These are phyloP conservation scores for Gomphus sp. DNA, from an alignment of 1,284 basidiomycete species.

Conservation along the genomic window DNA sequence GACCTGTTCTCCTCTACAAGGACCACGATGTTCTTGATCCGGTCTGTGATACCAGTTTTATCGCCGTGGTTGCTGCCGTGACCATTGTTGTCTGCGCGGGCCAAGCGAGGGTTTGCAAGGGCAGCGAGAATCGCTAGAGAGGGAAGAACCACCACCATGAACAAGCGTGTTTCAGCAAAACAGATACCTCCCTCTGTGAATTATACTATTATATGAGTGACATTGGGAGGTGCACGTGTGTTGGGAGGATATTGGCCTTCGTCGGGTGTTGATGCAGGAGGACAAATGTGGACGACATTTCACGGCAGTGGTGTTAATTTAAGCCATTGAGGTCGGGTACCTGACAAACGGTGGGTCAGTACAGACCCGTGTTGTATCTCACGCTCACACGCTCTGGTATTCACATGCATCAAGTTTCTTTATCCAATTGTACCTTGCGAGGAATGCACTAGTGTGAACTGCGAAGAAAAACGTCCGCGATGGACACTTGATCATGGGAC, in stretches of 20 bases:
- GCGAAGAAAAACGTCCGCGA: too few relatives aligned
- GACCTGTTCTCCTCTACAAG: neutral
- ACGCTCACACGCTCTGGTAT: too few relatives aligned
- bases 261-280: neutral
- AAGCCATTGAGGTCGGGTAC: too few relatives aligned
- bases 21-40: neutral
- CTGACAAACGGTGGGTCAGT: too few relatives aligned
- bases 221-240: neutral
- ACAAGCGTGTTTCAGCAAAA: neutral
- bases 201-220: too few relatives aligned
- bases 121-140: neutral
- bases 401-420: too few relatives aligned
- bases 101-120: neutral
- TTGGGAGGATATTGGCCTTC: neutral
- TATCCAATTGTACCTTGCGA: too few relatives aligned
- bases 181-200: neutral
- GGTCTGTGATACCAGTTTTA: neutral
- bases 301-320: too few relatives aligned
- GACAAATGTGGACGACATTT: neutral
- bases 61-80: too few relatives aligned
- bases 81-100: neutral
- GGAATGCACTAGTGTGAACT: too few relatives aligned
- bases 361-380: too few relatives aligned
- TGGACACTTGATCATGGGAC: too few relatives aligned
- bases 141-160: neutral